Percentiles rank a stretch among this genome's conserved stretches.
Conservation (phyloP, 768 basidiomycete species). For the Asterophora lycoperdoides region DNA sequence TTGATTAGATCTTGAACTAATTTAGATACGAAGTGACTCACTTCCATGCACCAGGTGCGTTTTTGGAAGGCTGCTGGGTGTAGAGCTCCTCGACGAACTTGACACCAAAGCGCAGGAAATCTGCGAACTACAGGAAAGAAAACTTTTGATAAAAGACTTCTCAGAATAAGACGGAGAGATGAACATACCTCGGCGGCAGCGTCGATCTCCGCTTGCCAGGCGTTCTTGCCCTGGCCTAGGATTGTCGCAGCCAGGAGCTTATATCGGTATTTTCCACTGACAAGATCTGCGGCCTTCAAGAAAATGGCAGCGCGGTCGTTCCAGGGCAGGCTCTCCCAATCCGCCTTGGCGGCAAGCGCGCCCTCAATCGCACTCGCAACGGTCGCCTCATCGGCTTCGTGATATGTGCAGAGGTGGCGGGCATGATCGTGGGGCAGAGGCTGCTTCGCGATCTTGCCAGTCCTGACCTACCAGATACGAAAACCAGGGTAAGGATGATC, state of each 20-base stretch:
- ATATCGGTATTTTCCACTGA: slow-evolving; percentile 94
- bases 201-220: slow-evolving; percentile 99
- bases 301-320: slow-evolving; percentile 97
- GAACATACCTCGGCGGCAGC: slow-evolving; percentile 87
- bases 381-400: slow-evolving; percentile 78
- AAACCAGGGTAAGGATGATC: slow-evolving; percentile 1
- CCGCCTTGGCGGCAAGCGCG: slow-evolving; percentile 78
- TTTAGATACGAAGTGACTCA: slow-evolving; percentile 37
- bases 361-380: slow-evolving; percentile 80
- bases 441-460: slow-evolving; percentile 76
- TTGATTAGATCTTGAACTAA: slow-evolving; percentile 1
- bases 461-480: slow-evolving; percentile 57
- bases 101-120: slow-evolving; percentile 96
- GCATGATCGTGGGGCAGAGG: slow-evolving; percentile 85
- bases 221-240: slow-evolving; percentile 98
- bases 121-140: slow-evolving; percentile 52
- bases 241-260: slow-evolving; percentile 95
- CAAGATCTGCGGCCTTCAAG: slow-evolving; percentile 94
- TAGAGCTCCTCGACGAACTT: slow-evolving; percentile 97
- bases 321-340: slow-evolving; percentile 96
- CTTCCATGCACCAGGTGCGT: slow-evolving; percentile 92
- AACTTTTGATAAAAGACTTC: neutral
- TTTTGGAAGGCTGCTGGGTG: slow-evolving; percentile 82
- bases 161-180: neutral
- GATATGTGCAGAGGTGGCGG: slow-evolving; percentile 76